Conservation (phyloP, 192 early-diverging fungal genomes). For the Podila clonocystis region DNA sequence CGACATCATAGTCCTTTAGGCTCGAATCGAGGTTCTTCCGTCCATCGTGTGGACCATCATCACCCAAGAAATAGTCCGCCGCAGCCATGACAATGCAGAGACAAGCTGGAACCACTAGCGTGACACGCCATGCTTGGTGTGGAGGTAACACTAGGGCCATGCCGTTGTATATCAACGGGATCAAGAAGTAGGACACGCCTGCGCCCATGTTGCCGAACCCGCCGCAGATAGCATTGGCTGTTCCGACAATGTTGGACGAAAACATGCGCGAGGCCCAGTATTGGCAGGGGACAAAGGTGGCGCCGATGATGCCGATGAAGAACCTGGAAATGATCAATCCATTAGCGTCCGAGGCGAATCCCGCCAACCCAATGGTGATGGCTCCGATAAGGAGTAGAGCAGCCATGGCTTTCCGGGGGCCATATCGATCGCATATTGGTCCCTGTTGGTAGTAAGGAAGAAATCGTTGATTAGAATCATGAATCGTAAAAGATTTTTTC, state of each 20-base stretch:
- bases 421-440: slow-evolving; percentile 54
- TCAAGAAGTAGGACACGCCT: slow-evolving; percentile 69
- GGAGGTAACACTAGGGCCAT: slow-evolving; percentile 40
- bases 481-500: not conserved
- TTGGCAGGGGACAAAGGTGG: slow-evolving; percentile 77
- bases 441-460: slow-evolving; percentile 30
- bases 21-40: slow-evolving; percentile 22
- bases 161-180: slow-evolving; percentile 62
- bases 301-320: slow-evolving; percentile 72
- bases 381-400: slow-evolving; percentile 61
- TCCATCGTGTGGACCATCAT: slow-evolving; percentile 54
- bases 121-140: slow-evolving; percentile 60
- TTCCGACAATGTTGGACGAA: slow-evolving; percentile 62
- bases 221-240: slow-evolving; percentile 73
- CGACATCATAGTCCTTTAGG: slow-evolving; percentile 5
- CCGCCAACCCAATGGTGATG: slow-evolving; percentile 60
- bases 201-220: slow-evolving; percentile 79
- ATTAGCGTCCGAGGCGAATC: slow-evolving; percentile 52
- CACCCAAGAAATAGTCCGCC: slow-evolving; percentile 46
- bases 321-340: slow-evolving; percentile 58
- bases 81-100: slow-evolving; percentile 49
- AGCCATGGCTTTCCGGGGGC: slow-evolving; percentile 64
- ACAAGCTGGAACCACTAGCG: slow-evolving; percentile 53
- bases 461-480: slow-evolving; percentile 46
- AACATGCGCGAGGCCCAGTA: slow-evolving; percentile 76